phyloP scores from a whole-genome alignment of 148 eudicot species.

The Simmondsia chinensis region DNA sequence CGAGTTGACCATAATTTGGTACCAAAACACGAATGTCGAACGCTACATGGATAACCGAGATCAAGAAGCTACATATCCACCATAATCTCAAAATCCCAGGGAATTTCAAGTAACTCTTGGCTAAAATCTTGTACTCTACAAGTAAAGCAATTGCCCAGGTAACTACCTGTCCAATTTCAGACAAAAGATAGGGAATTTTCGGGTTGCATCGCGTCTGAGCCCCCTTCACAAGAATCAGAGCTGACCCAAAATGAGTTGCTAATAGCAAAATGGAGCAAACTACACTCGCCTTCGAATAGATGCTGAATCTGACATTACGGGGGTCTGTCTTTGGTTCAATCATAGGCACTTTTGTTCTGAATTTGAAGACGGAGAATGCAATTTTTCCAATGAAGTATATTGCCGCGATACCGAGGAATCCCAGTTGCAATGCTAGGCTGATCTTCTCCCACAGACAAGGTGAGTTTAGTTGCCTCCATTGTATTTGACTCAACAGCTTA shows the following conservation, averaged over 20 bases:
- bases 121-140: constrained; percentile 23
- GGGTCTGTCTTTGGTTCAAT: constrained; percentile 21
- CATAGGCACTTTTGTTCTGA: constrained; percentile 22
- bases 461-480: constrained; percentile 37
- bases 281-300: constrained; percentile 35
- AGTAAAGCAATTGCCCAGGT: constrained; percentile 43
- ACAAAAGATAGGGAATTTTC: constrained; percentile 19
- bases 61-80: constrained; percentile 70
- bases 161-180: constrained; percentile 50
- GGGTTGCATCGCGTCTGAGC: constrained; percentile 25
- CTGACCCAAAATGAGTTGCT: constrained; percentile 30
- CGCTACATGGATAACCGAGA: constrained; percentile 31
- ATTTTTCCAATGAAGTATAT: constrained; percentile 28
- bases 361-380: constrained; percentile 22
- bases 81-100: constrained; percentile 66
- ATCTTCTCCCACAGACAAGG: constrained; percentile 62
- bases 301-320: constrained; percentile 18
- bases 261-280: constrained; percentile 44
- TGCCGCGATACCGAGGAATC: constrained; percentile 39
- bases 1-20: constrained; percentile 21
- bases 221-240: constrained; percentile 24
- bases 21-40: constrained; percentile 28
- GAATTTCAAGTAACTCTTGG: constrained; percentile 14
- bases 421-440: constrained; percentile 41
- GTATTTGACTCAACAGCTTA: constrained; percentile 15